phyloP scores from a whole-genome alignment of 2,329 filamentous ascomycete genomes.

The Aspergillus sp. region DNA sequence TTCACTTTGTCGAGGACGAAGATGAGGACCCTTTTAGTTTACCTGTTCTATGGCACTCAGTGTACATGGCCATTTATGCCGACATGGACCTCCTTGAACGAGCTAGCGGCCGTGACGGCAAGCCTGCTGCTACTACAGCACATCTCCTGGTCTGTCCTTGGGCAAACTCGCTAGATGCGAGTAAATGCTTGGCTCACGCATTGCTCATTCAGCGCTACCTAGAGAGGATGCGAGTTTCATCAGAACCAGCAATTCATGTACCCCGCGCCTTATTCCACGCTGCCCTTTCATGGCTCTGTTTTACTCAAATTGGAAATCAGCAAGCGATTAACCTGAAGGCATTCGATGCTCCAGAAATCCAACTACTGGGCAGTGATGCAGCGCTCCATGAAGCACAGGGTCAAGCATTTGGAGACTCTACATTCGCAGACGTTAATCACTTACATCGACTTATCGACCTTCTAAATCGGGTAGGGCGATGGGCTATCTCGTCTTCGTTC shows the following conservation, averaged over 20 bases:
- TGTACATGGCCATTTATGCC: constrained; percentile 27
- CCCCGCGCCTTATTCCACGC: constrained; percentile 18
- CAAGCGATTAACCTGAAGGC: too few relatives aligned
- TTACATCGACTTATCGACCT: too few relatives aligned
- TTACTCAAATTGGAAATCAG: constrained; percentile 15
- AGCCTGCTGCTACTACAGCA: neutral
- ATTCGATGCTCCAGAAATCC: too few relatives aligned
- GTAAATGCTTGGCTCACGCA: constrained; percentile 18
- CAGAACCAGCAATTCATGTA: constrained; percentile 21
- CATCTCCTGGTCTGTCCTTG: neutral
- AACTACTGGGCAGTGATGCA: too few relatives aligned
- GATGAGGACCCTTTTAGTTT: constrained; percentile 23
- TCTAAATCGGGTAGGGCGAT: too few relatives aligned
- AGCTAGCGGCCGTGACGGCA: constrained; percentile 27
- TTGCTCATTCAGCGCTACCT: constrained; percentile 17
- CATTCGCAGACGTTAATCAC: too few relatives aligned
- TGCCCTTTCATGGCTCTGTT: constrained; percentile 17
- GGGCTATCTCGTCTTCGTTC: too few relatives aligned
- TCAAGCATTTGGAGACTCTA: too few relatives aligned
- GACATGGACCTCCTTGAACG: constrained; percentile 30
- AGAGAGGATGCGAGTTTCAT: constrained; percentile 18
- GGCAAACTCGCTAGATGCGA: constrained; percentile 16
- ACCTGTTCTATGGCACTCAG: constrained; percentile 30
- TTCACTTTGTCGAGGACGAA: neutral
- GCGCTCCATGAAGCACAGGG: too few relatives aligned